phyloP scores from a whole-genome alignment of 495 filamentous ascomycete species.

The Cladorrhinum samala region DNA sequence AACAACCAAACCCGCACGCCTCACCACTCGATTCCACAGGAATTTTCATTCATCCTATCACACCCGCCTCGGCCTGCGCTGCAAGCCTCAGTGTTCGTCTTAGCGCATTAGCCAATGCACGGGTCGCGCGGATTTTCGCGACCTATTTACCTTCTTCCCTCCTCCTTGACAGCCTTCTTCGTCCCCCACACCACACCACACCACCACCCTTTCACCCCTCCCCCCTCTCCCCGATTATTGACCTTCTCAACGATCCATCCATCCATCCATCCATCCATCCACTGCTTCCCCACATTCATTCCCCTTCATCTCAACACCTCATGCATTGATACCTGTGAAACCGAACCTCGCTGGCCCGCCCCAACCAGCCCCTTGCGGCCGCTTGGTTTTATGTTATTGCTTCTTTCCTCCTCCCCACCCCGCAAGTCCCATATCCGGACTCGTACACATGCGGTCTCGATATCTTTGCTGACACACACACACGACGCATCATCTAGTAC shows the following conservation, averaged over 20 bases:
- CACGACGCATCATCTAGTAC: neutral
- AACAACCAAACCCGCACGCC: neutral
- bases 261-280: conserved; percentile 1
- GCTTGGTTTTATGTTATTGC: conserved; percentile 14
- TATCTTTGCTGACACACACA: conserved; percentile 11
- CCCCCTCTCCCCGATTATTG: neutral
- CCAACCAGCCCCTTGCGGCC: conserved; percentile 13
- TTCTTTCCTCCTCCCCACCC: conserved; percentile 8
- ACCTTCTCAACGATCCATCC: neutral
- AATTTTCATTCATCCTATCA: conserved; percentile 21
- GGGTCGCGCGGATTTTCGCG: neutral
- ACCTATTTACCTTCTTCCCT: neutral
- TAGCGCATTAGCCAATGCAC: conserved; percentile 13
- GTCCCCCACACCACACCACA: neutral
- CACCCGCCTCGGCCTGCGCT: neutral
- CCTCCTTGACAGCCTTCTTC: neutral
- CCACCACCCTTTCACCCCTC: neutral
- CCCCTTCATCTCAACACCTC: conserved; percentile 15
- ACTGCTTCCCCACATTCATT: conserved; percentile 10
- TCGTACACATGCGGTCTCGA: neutral
- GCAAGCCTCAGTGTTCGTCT: neutral
- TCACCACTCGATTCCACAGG: conserved; percentile 3
- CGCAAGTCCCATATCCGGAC: neutral
- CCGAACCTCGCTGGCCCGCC: conserved; percentile 16
- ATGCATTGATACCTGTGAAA: conserved; percentile 33